These are phyloP conservation scores for Leccinum broughii DNA, from an alignment of 768 basidiomycete genomes.

Conservation along the genomic window DNA sequence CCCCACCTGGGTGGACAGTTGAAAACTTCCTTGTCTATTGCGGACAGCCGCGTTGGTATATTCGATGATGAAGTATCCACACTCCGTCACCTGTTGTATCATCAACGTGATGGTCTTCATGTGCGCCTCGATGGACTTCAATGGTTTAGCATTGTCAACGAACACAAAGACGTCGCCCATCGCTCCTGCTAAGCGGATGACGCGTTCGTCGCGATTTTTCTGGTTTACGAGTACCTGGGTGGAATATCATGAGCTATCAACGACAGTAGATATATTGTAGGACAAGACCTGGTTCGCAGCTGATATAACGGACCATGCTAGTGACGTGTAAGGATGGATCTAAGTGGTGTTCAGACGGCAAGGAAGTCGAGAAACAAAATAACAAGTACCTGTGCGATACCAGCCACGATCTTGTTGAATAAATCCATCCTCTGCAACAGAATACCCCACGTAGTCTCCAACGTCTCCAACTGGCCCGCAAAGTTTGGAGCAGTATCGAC, in stretches of 20 bases:
- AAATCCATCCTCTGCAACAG: not conserved
- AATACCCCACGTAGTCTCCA: not conserved
- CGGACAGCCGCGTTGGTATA: too few relatives aligned
- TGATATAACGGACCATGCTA: not conserved
- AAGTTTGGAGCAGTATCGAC: not conserved
- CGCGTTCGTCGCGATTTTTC: not conserved
- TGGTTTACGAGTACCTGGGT: not conserved
- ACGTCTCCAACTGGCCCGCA: not conserved
- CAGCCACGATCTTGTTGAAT: not conserved
- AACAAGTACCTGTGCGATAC: not conserved
- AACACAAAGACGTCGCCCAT: not conserved
- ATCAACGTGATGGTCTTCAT: not conserved
- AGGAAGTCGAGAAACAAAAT: not conserved
- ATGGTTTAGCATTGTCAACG: not conserved
- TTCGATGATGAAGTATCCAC: not conserved
- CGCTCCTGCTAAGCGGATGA: not conserved
- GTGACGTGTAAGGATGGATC: not conserved
- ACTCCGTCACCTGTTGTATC: not conserved
- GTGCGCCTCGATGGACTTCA: not conserved
- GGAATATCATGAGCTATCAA: not conserved
- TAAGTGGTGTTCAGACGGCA: not conserved
- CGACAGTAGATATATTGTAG: not conserved
- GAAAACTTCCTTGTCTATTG: too few relatives aligned
- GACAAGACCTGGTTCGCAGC: not conserved
- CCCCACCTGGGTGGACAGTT: too few relatives aligned